Evolutionary conservation across 352 stramenopile genomes (phyloP).

Genomic region (Phytopythium litorale): DNA sequence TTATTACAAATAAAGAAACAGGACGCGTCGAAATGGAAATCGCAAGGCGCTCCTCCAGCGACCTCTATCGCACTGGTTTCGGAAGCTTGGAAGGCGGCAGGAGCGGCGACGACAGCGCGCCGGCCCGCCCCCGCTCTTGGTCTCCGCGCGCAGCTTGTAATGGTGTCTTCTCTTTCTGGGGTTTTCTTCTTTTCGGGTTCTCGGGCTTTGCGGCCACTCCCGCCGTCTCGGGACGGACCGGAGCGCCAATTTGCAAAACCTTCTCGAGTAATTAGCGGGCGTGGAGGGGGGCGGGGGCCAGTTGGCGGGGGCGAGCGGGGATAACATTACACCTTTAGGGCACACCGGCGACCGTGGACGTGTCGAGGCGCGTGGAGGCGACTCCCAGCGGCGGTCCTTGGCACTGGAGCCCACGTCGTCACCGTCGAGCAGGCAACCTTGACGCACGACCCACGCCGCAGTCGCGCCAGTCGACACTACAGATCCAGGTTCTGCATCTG

Average conservation of each 20-base stretch:
- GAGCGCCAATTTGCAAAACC: conserved; percentile 3
- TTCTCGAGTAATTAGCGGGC: conserved; percentile 8
- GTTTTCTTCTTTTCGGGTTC: conserved; percentile 7
- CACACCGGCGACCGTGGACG: background rate
- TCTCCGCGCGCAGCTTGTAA: conserved; percentile 7
- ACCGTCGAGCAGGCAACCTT: background rate
- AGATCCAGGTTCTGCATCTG: conserved; percentile 79
- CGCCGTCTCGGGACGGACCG: background rate
- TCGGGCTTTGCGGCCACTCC: conserved; percentile 6
- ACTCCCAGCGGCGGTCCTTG: background rate
- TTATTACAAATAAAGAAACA: conserved; percentile 43
- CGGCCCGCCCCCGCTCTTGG: conserved; percentile 5
- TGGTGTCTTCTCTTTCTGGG: conserved; percentile 1
- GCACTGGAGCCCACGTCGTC: background rate
- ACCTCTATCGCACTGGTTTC: conserved; percentile 27
- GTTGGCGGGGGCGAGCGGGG: background rate
- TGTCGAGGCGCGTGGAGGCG: background rate
- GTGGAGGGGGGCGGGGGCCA: background rate
- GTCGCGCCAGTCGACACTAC: conserved; percentile 25
- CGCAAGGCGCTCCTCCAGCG: conserved; percentile 5
- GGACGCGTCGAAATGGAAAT: conserved; percentile 6
- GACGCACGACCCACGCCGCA: background rate
- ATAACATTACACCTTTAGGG: conserved; percentile 11
- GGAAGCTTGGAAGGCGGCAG: conserved; percentile 12
- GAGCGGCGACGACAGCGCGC: background rate